These are phyloP conservation scores for Moesziomyces globuligerus DNA, from an alignment of 1,284 basidiomycete species.

Conservation along the genomic window DNA sequence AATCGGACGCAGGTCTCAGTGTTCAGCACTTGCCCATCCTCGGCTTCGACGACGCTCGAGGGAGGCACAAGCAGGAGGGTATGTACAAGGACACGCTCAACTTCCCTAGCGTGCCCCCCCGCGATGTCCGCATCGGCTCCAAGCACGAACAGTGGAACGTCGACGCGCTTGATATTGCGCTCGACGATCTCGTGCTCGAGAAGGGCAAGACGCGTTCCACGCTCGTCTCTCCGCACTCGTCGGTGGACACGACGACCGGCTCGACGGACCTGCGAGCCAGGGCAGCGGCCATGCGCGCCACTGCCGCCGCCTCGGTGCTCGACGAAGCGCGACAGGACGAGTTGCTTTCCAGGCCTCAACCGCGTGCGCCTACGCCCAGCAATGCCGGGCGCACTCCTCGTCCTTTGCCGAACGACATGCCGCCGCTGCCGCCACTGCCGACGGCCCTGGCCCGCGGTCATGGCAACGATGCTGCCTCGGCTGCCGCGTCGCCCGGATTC, in stretches of 20 bases:
- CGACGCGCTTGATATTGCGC: constrained; percentile 37
- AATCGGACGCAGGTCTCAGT: constrained; percentile 6
- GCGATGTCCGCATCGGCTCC: neutral
- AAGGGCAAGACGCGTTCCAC: constrained; percentile 15
- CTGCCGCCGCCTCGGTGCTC: constrained; percentile 25
- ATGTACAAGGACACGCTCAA: constrained; percentile 16
- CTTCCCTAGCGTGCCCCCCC: constrained; percentile 33
- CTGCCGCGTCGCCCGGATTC: constrained; percentile 8
- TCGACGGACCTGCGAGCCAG: neutral
- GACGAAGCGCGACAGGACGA: constrained; percentile 33
- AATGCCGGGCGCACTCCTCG: constrained; percentile 8
- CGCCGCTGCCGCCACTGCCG: constrained; percentile 14
- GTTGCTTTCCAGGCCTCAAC: neutral
- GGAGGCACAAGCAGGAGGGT: constrained; percentile 5
- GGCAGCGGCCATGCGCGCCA: neutral
- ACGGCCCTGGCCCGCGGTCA: neutral
- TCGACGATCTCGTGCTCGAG: constrained; percentile 34
- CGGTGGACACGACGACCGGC: neutral
- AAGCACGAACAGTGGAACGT: constrained; percentile 42
- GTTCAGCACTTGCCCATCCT: constrained; percentile 31
- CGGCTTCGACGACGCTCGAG: constrained; percentile 18
- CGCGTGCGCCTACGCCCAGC: constrained; percentile 11
- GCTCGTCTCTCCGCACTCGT: neutral
- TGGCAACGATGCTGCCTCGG: constrained; percentile 1
- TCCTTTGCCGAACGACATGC: constrained; percentile 9